Percentiles rank a stretch among this genome's conserved stretches.
Evolutionary conservation across 768 basidiomycete genomes (phyloP).

Genomic region (Sistotremastrum suecicum): DNA sequence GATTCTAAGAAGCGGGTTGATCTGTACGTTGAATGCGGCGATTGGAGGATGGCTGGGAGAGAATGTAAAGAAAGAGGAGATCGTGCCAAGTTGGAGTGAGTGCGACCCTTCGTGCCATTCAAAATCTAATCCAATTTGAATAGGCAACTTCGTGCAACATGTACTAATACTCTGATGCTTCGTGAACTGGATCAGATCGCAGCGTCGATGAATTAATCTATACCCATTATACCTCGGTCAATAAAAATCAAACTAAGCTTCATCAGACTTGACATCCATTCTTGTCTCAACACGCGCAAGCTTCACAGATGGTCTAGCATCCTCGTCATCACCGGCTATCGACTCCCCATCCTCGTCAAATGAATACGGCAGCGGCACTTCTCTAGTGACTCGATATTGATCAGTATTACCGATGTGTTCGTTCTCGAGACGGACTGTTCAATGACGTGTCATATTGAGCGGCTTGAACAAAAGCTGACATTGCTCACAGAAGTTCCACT

Average conservation of each 20-base stretch:
- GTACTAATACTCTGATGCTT: conserved; percentile 68
- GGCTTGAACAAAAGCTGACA: neutral
- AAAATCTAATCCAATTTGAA: conserved; percentile 5
- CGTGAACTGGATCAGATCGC: conserved; percentile 61
- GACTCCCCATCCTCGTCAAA: conserved; percentile 26
- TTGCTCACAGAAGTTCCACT: conserved; percentile 83
- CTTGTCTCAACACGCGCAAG: neutral
- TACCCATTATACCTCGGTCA: neutral
- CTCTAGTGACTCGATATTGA: conserved; percentile 79
- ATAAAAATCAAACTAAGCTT: neutral
- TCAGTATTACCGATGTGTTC: conserved; percentile 90
- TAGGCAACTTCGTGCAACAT: conserved; percentile 58
- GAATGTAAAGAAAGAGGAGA: conserved; percentile 87
- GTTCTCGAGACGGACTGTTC: conserved; percentile 65
- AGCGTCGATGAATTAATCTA: conserved; percentile 51
- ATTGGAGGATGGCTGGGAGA: conserved; percentile 78
- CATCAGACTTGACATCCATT: neutral
- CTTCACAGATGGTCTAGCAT: conserved; percentile 5
- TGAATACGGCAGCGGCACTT: conserved; percentile 72
- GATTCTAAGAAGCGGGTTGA: conserved; percentile 75
- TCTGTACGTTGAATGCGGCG: conserved; percentile 79
- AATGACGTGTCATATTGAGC: neutral
- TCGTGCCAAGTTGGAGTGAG: conserved; percentile 73
- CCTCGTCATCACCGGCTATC: conserved; percentile 25
- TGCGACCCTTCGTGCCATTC: conserved; percentile 9